Conservation (phyloP, 441 rosid species). For the Gossypium gossypioides region DNA sequence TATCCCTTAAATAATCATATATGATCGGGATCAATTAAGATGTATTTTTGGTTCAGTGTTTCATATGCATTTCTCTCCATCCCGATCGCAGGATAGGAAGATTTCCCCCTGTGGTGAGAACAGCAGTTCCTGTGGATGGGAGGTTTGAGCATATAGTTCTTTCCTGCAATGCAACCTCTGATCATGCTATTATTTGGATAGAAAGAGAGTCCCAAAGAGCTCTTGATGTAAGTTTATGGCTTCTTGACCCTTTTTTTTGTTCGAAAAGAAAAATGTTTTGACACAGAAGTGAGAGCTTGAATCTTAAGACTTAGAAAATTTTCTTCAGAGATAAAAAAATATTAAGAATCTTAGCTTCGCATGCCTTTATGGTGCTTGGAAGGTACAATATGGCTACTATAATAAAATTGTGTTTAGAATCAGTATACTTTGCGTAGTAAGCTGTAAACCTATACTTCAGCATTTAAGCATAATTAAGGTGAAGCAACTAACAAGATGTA, state of each 20-base stretch:
- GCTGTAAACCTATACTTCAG: neutral
- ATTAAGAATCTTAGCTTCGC: neutral
- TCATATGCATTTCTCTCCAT: neutral
- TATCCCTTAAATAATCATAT: neutral
- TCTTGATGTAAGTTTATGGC: constrained; percentile 44
- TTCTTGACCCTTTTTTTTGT: neutral
- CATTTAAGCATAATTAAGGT: neutral
- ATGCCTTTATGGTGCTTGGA: neutral
- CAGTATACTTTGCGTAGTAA: neutral
- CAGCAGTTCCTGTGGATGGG: constrained; percentile 92
- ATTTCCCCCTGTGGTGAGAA: constrained; percentile 77
- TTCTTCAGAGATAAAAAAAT: neutral
- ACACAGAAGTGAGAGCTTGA: neutral
- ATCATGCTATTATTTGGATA: constrained; percentile 76
- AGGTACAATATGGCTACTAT: neutral
- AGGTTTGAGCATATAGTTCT: constrained; percentile 82
- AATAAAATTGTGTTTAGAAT: neutral
- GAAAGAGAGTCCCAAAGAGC: constrained; percentile 78
- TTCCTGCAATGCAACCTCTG: constrained; percentile 78
- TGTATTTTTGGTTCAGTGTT: neutral
- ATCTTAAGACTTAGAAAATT: neutral
- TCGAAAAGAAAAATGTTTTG: neutral
- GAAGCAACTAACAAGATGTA: neutral
- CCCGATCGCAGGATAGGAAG: constrained; percentile 55
- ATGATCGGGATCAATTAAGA: neutral